Evolutionary conservation across 768 basidiomycete genomes (phyloP).

Genomic region (Lentinula edodes): DNA sequence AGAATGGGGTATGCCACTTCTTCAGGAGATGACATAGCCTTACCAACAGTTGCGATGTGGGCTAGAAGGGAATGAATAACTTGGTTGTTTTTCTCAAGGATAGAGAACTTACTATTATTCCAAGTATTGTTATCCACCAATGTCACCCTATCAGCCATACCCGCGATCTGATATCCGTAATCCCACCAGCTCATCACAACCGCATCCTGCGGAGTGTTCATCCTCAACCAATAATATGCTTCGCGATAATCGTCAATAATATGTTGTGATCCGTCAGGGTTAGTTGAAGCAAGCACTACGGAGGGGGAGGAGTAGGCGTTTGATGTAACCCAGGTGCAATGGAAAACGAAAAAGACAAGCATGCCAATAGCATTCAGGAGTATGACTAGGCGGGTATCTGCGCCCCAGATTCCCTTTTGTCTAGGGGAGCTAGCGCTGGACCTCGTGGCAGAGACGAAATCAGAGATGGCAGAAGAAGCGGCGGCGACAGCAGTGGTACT

Average conservation of each 20-base stretch:
- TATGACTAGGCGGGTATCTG: slow-evolving; percentile 78
- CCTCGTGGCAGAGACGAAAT: slow-evolving; percentile 35
- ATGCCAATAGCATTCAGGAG: slow-evolving; percentile 70
- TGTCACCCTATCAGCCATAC: slow-evolving; percentile 95
- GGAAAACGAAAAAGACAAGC: slow-evolving; percentile 87
- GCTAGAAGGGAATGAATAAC: slow-evolving; percentile 36
- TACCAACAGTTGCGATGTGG: slow-evolving; percentile 98
- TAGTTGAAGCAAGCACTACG: slow-evolving; percentile 81
- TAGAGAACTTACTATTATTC: slow-evolving; percentile 83
- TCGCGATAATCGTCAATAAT: slow-evolving; percentile 99
- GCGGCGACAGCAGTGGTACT: slow-evolving; percentile 19
- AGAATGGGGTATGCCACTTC: slow-evolving; percentile 97
- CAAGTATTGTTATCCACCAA: slow-evolving; percentile 99
- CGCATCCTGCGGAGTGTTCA: slow-evolving; percentile 88
- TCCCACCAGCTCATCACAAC: slow-evolving; percentile 99
- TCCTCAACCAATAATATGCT: slow-evolving; percentile 97
- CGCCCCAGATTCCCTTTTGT: slow-evolving; percentile 67
- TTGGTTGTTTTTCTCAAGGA: slow-evolving; percentile 7
- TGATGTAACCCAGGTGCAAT: slow-evolving; percentile 96
- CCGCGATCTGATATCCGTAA: slow-evolving; percentile 99
- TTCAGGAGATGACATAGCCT: slow-evolving; percentile 93
- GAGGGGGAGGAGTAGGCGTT: slow-evolving; percentile 96
- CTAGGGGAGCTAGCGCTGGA: slow-evolving; percentile 28
- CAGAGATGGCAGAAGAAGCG: slow-evolving; percentile 29
- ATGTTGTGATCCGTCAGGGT: slow-evolving; percentile 80